Conservation (phyloP, 2,329 filamentous ascomycete species). For the Penicillium concentricum region DNA sequence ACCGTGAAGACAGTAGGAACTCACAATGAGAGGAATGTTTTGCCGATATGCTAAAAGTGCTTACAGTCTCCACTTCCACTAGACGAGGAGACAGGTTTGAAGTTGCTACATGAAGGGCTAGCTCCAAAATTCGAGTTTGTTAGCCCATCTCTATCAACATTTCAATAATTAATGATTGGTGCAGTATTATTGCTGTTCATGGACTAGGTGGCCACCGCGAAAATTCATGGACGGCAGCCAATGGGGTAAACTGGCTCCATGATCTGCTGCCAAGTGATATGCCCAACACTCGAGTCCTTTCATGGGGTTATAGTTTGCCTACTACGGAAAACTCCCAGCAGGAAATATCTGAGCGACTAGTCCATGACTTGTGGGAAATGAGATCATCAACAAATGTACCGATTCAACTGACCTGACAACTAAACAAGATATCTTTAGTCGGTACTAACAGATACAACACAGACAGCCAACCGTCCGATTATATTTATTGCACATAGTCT, state of each 20-base stretch:
- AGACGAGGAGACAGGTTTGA: slow-evolving; percentile 4
- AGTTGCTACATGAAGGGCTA: slow-evolving; percentile 5
- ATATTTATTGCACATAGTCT: slow-evolving; percentile 33
- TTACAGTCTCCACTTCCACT: background rate
- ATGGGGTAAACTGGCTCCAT: slow-evolving; percentile 20
- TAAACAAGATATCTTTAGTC: too few relatives aligned
- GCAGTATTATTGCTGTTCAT: slow-evolving; percentile 23
- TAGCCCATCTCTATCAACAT: background rate
- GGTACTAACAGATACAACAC: background rate
- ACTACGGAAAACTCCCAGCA: background rate
- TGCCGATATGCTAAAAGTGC: background rate
- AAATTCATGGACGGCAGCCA: slow-evolving; percentile 22
- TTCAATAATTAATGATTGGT: background rate
- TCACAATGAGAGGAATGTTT: background rate
- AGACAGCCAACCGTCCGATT: slow-evolving; percentile 25
- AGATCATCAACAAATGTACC: slow-evolving; percentile 8
- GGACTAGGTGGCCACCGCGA: slow-evolving; percentile 24
- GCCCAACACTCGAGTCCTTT: slow-evolving; percentile 12
- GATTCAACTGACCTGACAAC: background rate
- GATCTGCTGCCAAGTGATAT: slow-evolving; percentile 16
- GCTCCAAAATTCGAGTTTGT: slow-evolving; percentile 14
- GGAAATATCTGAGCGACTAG: slow-evolving; percentile 6
- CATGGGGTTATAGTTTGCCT: slow-evolving; percentile 25
- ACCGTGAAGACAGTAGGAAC: background rate
- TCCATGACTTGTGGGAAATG: slow-evolving; percentile 5